phyloP scores from a whole-genome alignment of 164 flowering plant genomes.

The Saururus chinensis region DNA sequence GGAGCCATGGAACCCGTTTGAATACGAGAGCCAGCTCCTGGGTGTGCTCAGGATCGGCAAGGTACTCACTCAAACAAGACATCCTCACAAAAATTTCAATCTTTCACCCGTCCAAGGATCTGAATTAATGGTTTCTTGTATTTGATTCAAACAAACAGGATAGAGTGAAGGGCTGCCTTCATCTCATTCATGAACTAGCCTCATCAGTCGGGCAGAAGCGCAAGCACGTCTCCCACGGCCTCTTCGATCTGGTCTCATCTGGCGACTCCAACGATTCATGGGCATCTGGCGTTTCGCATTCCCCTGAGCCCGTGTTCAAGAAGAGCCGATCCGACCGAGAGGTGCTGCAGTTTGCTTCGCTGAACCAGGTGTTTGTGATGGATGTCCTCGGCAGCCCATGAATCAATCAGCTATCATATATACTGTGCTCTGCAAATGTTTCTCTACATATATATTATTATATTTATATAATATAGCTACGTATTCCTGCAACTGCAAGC shows the following conservation, averaged over 20 bases:
- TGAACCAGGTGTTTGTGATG: conserved; percentile 13
- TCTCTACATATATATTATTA: not conserved
- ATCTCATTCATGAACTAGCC: conserved; percentile 28
- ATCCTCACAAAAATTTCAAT: no score
- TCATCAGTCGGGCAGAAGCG: conserved; percentile 30
- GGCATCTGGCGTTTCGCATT: conserved; percentile 36
- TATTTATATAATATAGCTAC: not conserved
- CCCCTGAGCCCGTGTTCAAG: conserved; percentile 43
- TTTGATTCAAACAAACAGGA: conserved; percentile 29
- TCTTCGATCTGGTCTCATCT: conserved; percentile 35
- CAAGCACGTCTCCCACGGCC: conserved; percentile 50
- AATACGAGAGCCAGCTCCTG: conserved; percentile 55
- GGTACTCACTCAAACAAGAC: conserved; percentile 27
- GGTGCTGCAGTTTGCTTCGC: not conserved
- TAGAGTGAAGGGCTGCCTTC: conserved; percentile 44
- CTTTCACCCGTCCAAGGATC: no score
- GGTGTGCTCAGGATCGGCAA: conserved; percentile 40
- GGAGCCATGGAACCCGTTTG: conserved; percentile 34
- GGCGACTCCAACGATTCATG: conserved; percentile 63
- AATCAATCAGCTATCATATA: not conserved
- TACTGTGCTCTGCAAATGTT: no score
- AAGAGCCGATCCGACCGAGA: conserved; percentile 31
- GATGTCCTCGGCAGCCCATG: conserved; percentile 17
- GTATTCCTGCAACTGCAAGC: not conserved
- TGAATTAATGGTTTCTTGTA: not conserved